phyloP scores from a whole-genome alignment of 345 rosid genomes.

The Raphanus raphanistrum region DNA sequence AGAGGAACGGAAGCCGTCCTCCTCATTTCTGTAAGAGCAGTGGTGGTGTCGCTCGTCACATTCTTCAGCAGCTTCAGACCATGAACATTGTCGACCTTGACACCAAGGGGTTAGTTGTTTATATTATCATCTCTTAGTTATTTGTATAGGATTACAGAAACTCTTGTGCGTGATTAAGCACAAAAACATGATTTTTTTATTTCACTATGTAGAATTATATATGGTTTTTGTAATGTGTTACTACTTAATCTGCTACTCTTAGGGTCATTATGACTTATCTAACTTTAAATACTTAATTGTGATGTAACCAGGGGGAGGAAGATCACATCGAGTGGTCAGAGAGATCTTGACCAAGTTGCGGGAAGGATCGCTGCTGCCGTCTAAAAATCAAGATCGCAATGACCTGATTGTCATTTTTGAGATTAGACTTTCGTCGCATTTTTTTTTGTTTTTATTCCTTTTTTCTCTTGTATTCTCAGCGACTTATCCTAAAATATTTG shows the following conservation, averaged over 20 bases:
- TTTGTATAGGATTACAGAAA: background rate
- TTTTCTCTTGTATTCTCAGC: background rate
- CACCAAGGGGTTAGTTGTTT: constrained; percentile 38
- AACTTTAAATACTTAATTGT: background rate
- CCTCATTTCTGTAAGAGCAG: constrained; percentile 46
- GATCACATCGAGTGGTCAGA: constrained; percentile 79
- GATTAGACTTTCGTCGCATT: constrained; percentile 19
- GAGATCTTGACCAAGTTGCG: constrained; percentile 93
- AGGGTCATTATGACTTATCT: background rate
- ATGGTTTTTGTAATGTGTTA: background rate
- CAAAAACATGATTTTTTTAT: too few relatives aligned
- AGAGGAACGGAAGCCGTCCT: constrained; percentile 46
- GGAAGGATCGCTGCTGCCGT: constrained; percentile 61
- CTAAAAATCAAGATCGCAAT: constrained; percentile 19
- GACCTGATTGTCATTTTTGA: background rate
- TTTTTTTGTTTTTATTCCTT: constrained; percentile 8
- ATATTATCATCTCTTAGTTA: background rate
- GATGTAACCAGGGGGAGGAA: constrained; percentile 61
- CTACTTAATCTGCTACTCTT: too few relatives aligned
- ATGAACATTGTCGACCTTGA: constrained; percentile 44
- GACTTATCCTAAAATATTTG: constrained; percentile 16
- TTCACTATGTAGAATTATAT: too few relatives aligned
- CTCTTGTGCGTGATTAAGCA: too few relatives aligned
- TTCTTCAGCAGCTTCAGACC: constrained; percentile 44
- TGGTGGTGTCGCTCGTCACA: constrained; percentile 46